Conservation (phyloP, 2,329 filamentous ascomycete genomes). For the Apiospora phragmitis region DNA sequence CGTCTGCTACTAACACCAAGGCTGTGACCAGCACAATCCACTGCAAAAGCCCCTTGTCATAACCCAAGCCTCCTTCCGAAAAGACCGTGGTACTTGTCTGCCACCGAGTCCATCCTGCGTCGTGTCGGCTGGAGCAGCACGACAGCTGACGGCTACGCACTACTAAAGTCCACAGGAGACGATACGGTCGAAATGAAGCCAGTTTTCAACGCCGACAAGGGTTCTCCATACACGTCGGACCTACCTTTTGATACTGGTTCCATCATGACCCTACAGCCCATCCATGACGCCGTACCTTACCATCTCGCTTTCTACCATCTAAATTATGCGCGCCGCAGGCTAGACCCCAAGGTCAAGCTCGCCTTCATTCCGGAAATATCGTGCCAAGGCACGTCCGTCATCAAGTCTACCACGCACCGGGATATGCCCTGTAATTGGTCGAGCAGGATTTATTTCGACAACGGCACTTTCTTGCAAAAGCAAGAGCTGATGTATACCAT, state of each 20-base stretch:
- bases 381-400: neutral
- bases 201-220: too few species aligned
- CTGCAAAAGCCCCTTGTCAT: neutral
- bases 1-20: neutral
- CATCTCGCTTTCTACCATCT: conserved; percentile 10
- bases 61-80: neutral
- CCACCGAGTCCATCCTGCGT: neutral
- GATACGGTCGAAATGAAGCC: too few species aligned
- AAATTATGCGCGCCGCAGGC: neutral
- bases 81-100: neutral
- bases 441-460: neutral
- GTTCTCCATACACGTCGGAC: neutral
- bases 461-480: neutral
- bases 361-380: conserved; percentile 9
- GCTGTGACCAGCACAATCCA: neutral
- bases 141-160: too few species aligned
- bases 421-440: neutral
- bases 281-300: neutral
- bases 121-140: too few species aligned
- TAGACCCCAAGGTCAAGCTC: neutral
- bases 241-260: neutral
- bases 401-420: neutral
- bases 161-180: too few species aligned
- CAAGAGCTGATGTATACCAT: neutral
- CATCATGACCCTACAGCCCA: neutral